Conservation (phyloP, 805 yeast genomes). For the Ogataea nakhonphanomensis region DNA sequence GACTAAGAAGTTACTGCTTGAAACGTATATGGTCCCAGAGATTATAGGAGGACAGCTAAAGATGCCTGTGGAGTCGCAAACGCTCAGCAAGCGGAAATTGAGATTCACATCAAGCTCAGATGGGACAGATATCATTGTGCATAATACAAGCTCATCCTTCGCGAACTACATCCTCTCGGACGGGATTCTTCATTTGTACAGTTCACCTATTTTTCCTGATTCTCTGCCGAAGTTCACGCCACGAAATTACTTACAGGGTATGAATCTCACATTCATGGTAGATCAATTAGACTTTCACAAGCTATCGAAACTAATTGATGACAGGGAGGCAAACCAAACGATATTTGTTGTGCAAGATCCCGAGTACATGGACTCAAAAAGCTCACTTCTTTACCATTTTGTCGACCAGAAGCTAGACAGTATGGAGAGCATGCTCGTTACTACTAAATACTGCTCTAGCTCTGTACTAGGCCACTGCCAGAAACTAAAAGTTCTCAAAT, state of each 20-base stretch:
- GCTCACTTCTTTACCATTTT: slow-evolving; percentile 62
- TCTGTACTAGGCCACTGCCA: slow-evolving; percentile 67
- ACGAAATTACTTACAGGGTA: slow-evolving; percentile 55
- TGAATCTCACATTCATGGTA: slow-evolving; percentile 60
- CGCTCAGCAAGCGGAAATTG: slow-evolving; percentile 28
- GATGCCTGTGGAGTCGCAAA: slow-evolving; percentile 13
- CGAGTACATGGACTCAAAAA: slow-evolving; percentile 27
- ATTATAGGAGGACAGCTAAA: slow-evolving; percentile 42
- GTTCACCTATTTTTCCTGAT: slow-evolving; percentile 26
- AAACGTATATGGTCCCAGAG: slow-evolving; percentile 38
- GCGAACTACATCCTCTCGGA: slow-evolving; percentile 44
- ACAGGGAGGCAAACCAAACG: slow-evolving; percentile 49
- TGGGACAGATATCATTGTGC: slow-evolving; percentile 37
- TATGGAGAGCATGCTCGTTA: slow-evolving; percentile 38
- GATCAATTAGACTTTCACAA: slow-evolving; percentile 65
- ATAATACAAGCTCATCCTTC: slow-evolving; percentile 32
- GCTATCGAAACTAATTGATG: slow-evolving; percentile 54
- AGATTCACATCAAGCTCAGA: slow-evolving; percentile 22
- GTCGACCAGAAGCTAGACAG: slow-evolving; percentile 42
- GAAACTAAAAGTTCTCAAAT: slow-evolving; percentile 43
- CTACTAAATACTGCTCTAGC: slow-evolving; percentile 47
- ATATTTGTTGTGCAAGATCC: slow-evolving; percentile 49
- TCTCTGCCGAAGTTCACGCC: slow-evolving; percentile 42
- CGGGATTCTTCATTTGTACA: slow-evolving; percentile 50
- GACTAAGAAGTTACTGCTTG: slow-evolving; percentile 29